Base-by-base conservation (phyloP, 805 yeast species). In the Scheffersomyces coipomensis region DNA sequence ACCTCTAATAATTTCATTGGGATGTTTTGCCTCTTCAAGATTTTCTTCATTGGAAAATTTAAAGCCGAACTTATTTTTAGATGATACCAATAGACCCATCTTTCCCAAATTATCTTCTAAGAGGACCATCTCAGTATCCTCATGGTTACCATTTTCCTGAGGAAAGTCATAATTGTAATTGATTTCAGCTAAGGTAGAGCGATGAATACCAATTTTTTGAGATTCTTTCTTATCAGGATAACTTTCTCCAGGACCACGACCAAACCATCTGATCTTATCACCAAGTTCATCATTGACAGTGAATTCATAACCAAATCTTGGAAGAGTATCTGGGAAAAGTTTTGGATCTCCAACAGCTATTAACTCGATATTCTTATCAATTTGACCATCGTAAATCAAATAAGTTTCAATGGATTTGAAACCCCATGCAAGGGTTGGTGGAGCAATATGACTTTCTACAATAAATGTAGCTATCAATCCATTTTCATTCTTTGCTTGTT, bases 131-230 rank as follows among this genome's bases (percentile, higher is more conserved):
- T 56, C 47, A 9, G 63, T 57, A 31, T 54, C 65, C 19, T 50
- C 45, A 23, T 60, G 60, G 42, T 63, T 64, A 19, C 68, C 68
- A 37, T 55, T 58, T 31, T 64, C 68, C 44, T 64, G 69, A 1
- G 69, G 68, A 29, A 49, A 59, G 12, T 63, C 67, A 42, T 63
- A 64, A 19, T 34, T 33, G 29, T 45, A 49, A 36, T 52, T 55
- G 16, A 60, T 43, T 1, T 48, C 47, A 3, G 33, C 42, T 15
- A 42, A 48, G 3, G 42, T 23, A n/a, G 39, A 24, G 8, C 33
- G 31, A 38, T 49, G 49, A 2, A 53, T 25, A 4, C 65, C 69
- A 26, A 60, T 32, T 30, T 36, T 46, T 21, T 52, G 56, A 11
- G 56, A 58, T 15, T 46, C 50, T 29, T 51, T 48, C 38, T 59